Evolutionary conservation across 768 basidiomycete genomes (phyloP).

Genomic region (Tulasnella sp.): DNA sequence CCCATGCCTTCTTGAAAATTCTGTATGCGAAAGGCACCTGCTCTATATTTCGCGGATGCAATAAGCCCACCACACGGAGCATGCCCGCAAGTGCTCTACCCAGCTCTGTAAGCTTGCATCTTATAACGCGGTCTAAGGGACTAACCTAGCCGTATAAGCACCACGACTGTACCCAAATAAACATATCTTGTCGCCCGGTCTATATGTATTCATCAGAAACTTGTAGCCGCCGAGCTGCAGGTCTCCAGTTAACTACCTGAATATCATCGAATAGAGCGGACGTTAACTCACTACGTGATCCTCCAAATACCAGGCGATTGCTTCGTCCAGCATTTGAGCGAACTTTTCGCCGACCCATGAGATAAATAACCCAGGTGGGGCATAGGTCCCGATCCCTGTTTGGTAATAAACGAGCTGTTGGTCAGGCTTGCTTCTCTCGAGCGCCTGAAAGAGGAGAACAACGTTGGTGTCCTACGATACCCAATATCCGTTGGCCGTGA

Average conservation of each 20-base stretch:
- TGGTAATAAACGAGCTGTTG: slow-evolving; percentile 69
- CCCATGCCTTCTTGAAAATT: slow-evolving; percentile 54
- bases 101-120: no score
- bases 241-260: no score
- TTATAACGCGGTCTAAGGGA: no score
- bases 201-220: slow-evolving; percentile 30
- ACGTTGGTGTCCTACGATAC: slow-evolving; percentile 62
- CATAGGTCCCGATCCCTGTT: slow-evolving; percentile 39
- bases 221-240: slow-evolving; percentile 42
- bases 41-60: slow-evolving; percentile 63
- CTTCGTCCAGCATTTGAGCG: slow-evolving; percentile 62
- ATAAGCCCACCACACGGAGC: slow-evolving; percentile 53
- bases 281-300: slow-evolving; percentile 54
- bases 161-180: slow-evolving; percentile 83
- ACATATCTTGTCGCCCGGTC: slow-evolving; percentile 65
- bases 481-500: neutral
- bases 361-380: slow-evolving; percentile 44
- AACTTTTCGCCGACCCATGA: slow-evolving; percentile 41
- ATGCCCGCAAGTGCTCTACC: slow-evolving; percentile 1
- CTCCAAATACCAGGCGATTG: slow-evolving; percentile 72
- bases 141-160: slow-evolving; percentile 52
- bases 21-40: slow-evolving; percentile 73
- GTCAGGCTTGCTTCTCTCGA: slow-evolving; percentile 54
- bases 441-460: slow-evolving; percentile 63
- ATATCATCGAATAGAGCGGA: no score